phyloP scores from a whole-genome alignment of 2,329 filamentous ascomycete species.

The Alternaria tenuissima region DNA sequence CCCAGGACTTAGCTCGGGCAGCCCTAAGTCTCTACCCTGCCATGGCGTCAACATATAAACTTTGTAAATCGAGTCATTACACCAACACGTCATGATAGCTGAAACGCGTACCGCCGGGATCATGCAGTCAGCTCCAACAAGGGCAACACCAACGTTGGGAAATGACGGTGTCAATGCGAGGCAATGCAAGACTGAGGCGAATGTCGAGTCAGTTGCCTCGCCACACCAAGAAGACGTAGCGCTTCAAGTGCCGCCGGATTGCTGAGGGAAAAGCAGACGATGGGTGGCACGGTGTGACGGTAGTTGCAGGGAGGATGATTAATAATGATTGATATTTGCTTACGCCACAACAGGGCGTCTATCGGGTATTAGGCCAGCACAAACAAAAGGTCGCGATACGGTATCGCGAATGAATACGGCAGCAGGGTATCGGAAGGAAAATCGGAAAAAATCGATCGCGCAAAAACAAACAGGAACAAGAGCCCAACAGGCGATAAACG shows the following conservation, averaged over 20 bases:
- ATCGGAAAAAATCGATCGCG: slow-evolving; percentile 3
- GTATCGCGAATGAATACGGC: not conserved
- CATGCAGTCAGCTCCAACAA: not conserved
- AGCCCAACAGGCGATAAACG: not conserved
- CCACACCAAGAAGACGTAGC: not conserved
- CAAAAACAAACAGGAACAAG: slow-evolving; percentile 1
- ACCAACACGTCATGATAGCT: not conserved
- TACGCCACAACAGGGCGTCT: not conserved
- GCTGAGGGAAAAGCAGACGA: not conserved
- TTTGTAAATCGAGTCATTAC: not conserved
- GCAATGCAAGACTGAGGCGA: not conserved
- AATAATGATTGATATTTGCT: not conserved
- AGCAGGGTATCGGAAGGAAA: slow-evolving; percentile 19
- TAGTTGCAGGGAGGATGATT: not conserved
- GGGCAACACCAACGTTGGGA: not conserved
- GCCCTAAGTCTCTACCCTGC: not conserved
- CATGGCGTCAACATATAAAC: not conserved
- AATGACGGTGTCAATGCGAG: not conserved
- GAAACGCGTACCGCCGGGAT: not conserved
- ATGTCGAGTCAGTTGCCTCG: not conserved
- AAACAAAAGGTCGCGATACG: not conserved
- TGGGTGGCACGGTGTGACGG: not conserved
- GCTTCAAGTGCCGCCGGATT: not conserved
- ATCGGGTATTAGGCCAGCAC: not conserved
- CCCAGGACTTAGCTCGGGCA: not conserved